Conservation (phyloP, 2,329 filamentous ascomycete species). For the Seiridium cupressi region DNA sequence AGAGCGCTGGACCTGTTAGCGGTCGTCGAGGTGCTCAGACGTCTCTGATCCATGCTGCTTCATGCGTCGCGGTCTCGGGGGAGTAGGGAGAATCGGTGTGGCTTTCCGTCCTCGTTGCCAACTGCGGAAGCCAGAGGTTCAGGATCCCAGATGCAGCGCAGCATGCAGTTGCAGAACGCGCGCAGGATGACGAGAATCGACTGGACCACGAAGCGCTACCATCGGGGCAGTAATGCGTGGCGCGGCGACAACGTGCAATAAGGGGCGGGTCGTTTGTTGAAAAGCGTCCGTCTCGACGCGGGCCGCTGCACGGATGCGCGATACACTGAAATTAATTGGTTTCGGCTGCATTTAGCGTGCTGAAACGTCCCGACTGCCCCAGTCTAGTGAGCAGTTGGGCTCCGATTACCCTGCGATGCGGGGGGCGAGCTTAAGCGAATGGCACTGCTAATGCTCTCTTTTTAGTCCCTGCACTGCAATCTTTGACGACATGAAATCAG, state of each 20-base stretch:
- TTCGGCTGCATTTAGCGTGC: background rate
- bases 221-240: background rate
- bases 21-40: slow-evolving; percentile 11
- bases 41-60: slow-evolving; percentile 23
- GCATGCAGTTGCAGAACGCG: background rate
- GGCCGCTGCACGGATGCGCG: background rate
- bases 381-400: no score
- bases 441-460: no score
- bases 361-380: background rate
- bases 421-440: no score
- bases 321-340: background rate
- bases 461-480: no score
- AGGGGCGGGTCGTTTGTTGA: background rate
- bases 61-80: background rate
- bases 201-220: background rate
- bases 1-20: slow-evolving; percentile 20
- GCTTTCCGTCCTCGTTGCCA: background rate
- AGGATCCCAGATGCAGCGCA: background rate
- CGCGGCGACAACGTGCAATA: background rate
- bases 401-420: no score
- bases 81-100: background rate
- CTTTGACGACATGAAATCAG: no score
- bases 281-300: background rate
- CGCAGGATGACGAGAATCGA: background rate
- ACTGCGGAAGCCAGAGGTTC: background rate